These are phyloP conservation scores for Pseudoperonospora humuli DNA, from an alignment of 352 stramenopile species.

Conservation along the genomic window DNA sequence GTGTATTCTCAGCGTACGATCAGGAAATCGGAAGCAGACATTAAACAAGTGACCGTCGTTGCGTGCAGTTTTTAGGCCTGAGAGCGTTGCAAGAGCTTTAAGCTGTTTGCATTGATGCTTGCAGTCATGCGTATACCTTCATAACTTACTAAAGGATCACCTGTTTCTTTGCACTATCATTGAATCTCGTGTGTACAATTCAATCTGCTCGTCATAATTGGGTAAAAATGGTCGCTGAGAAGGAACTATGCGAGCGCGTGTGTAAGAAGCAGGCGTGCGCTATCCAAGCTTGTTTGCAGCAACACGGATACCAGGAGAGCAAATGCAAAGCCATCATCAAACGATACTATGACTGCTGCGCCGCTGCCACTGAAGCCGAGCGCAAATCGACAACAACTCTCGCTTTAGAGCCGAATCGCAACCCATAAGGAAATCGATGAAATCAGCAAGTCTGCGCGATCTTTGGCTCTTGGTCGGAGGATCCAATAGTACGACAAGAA, in stretches of 20 bases:
- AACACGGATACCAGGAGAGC: constrained; percentile 61
- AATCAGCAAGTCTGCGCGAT: constrained; percentile 9
- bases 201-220: neutral
- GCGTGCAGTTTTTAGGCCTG: constrained; percentile 3
- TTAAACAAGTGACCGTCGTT: constrained; percentile 1
- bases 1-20: constrained; percentile 13
- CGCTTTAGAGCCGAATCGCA: neutral
- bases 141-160: constrained; percentile 26
- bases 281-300: constrained; percentile 80
- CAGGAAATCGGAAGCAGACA: constrained; percentile 1
- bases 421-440: neutral
- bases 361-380: constrained; percentile 34
- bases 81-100: constrained; percentile 1
- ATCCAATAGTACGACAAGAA: neutral
- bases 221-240: constrained; percentile 10
- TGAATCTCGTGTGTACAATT: constrained; percentile 5
- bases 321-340: constrained; percentile 54
- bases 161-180: constrained; percentile 3
- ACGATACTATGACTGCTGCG: constrained; percentile 69
- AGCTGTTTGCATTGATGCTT: constrained; percentile 4
- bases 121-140: constrained; percentile 21
- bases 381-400: constrained; percentile 1
- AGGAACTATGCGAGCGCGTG: constrained; percentile 43
- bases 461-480: constrained; percentile 5
- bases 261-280: constrained; percentile 74